Base-by-base conservation (phyloP, 1,284 basidiomycete species). In the Boletellus deceptivus region DNA sequence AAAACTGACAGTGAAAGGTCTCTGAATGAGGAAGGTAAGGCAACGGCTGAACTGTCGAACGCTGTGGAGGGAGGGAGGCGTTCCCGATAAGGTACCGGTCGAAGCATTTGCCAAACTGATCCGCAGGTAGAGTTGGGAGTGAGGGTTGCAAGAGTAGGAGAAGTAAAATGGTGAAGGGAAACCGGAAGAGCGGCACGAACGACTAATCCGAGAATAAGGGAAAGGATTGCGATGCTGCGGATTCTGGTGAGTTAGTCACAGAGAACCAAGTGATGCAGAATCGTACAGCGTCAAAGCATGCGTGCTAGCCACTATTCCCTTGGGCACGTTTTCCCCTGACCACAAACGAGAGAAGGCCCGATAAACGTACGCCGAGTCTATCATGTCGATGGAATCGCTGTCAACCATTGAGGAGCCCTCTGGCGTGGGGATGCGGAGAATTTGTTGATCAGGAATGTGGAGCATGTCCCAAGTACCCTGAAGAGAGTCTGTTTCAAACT, bases 271-370 rank as follows among this genome's bases (percentile, higher is more conserved):
- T 56, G 29, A 47, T 31, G 50, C 44, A 27, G 44, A 41, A 48
- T 50, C 82, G 18, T 72, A 88, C 86, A 88, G 70, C 29, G 83
- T 84, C 47, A 84, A 70, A 27, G 82, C 75, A 58, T 84, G 79
- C 37, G 75, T 72, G 38, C 80, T 72, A 39, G 75, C 73, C 27
- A 71, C 65, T 9, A 71, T 49, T 35, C 68, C 64, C 59, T 69
- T 74, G 16, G 60, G 43, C 31, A 58, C 66, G 53, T 72, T 74
- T 62, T 71, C 70, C 45, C 64, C 56, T 13, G 69, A 67, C 48
- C 77, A 68, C 35, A 83, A 66, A 16, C 70, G 72, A 44, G 74
- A 72, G 41, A 86, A 70, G 18, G 75, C 71, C 40, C 71, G 74
- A 54, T 73, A 70, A 27, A 75, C 75, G 27, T 68, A 72, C 17